A percentile compares a stretch with the other conserved stretches of the same genome.
These are phyloP conservation scores for Aspergillus baeticus DNA, from an alignment of 495 filamentous ascomycete species.

Conservation along the genomic window DNA sequence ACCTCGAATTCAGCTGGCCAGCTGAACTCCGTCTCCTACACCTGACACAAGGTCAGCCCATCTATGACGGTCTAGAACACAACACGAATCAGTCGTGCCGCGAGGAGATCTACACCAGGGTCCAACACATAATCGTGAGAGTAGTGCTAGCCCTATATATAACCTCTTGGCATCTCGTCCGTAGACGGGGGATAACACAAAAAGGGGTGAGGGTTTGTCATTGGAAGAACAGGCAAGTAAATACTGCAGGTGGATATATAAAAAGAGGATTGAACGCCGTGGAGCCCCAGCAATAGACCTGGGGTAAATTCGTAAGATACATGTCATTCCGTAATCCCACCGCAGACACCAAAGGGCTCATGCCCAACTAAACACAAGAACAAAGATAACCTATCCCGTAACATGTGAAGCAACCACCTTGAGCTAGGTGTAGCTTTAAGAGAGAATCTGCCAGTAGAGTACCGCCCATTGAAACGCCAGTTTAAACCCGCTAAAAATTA, in stretches of 20 bases:
- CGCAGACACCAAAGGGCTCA: slow-evolving; percentile 2
- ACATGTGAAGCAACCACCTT: slow-evolving; percentile 21
- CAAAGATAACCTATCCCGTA: slow-evolving; percentile 17
- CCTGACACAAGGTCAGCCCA: no score
- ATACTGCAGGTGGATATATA: not conserved
- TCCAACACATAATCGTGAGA: no score
- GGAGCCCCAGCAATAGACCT: not conserved
- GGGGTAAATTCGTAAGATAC: slow-evolving; percentile 3
- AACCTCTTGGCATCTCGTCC: no score
- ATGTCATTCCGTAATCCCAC: slow-evolving; percentile 1
- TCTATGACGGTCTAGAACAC: no score
- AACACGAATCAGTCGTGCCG: no score
- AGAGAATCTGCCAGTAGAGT: slow-evolving; percentile 16
- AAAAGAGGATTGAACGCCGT: not conserved
- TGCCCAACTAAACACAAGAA: slow-evolving; percentile 5
- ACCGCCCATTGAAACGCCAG: slow-evolving; percentile 26
- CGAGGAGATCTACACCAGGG: no score
- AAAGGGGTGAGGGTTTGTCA: no score
- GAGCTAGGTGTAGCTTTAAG: slow-evolving; percentile 14
- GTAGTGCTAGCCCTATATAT: no score
- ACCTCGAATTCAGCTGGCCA: no score
- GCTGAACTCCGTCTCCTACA: no score
- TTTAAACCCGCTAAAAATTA: slow-evolving; percentile 32
- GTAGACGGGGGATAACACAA: no score
- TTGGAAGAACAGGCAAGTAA: not conserved